Conservation (phyloP, 345 rosid species). For the Clarkia xantiana region DNA sequence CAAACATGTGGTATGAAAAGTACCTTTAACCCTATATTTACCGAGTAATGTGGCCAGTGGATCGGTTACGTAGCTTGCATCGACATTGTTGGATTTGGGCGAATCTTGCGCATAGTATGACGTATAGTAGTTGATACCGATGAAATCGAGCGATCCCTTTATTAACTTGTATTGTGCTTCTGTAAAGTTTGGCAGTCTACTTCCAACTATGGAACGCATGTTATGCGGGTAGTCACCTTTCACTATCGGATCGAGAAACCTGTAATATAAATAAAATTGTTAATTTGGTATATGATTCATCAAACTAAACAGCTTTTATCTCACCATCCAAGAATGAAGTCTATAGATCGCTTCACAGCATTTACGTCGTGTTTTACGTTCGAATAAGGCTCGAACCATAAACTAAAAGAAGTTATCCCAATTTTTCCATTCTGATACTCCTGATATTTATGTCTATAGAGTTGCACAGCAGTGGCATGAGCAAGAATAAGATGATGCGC, state of each 20-base stretch:
- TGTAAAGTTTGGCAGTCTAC: conserved; percentile 10
- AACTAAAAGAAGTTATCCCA: conserved; percentile 4
- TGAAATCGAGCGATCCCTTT: conserved; percentile 12
- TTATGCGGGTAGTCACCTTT: conserved; percentile 11
- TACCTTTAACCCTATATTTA: conserved; percentile 9
- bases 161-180: conserved; percentile 5
- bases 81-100: neutral
- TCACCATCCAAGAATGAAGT: conserved; percentile 12
- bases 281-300: too few species aligned
- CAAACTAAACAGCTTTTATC: neutral
- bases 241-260: conserved; percentile 12
- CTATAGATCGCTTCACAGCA: conserved; percentile 6
- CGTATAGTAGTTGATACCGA: conserved; percentile 16
- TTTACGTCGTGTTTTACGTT: conserved; percentile 1
- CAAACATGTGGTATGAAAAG: too few species aligned
- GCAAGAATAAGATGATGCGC: conserved; percentile 27
- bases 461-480: conserved; percentile 26
- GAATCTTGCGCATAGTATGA: conserved; percentile 4
- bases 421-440: conserved; percentile 11
- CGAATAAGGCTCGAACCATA: conserved; percentile 7
- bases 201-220: conserved; percentile 7
- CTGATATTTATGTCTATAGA: conserved; percentile 19
- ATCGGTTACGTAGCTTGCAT: conserved; percentile 16
- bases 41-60: conserved; percentile 8
- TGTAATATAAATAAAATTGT: too few species aligned